Conservation (phyloP, 257 asterid genomes). For the Capsicum pubescens region DNA sequence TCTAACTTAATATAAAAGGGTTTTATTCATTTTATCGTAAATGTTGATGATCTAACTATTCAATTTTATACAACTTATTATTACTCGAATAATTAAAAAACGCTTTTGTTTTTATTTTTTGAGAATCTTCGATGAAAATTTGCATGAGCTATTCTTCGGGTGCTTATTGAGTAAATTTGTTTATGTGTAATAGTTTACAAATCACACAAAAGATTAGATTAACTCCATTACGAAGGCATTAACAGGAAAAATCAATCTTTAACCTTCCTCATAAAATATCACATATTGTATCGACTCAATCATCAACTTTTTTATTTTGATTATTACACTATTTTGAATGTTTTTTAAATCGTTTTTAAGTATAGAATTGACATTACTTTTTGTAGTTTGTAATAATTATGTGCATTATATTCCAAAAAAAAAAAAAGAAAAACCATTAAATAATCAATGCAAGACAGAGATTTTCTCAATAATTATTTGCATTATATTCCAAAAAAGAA, state of each 20-base stretch:
- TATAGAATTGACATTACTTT: not conserved
- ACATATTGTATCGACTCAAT: too few relatives aligned
- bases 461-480: not conserved
- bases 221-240: too few relatives aligned
- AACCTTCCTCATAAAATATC: too few relatives aligned
- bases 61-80: not conserved
- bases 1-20: too few relatives aligned
- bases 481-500: not conserved
- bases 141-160: too few relatives aligned
- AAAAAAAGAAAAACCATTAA: not conserved
- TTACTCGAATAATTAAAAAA: not conserved
- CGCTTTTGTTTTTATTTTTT: not conserved
- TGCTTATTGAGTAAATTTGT: rapidly evolving
- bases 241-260: too few relatives aligned
- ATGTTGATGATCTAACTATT: not conserved
- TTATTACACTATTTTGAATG: not conserved
- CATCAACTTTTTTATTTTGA: not conserved
- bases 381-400: not conserved
- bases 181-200: rapidly evolving
- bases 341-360: not conserved
- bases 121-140: too few relatives aligned
- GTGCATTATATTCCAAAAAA: not conserved
- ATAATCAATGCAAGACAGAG: not conserved
- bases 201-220: not conserved
- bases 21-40: too few relatives aligned